Base-by-base conservation (phyloP, 257 asterid genomes). In the Solanum corneliomulleri region DNA sequence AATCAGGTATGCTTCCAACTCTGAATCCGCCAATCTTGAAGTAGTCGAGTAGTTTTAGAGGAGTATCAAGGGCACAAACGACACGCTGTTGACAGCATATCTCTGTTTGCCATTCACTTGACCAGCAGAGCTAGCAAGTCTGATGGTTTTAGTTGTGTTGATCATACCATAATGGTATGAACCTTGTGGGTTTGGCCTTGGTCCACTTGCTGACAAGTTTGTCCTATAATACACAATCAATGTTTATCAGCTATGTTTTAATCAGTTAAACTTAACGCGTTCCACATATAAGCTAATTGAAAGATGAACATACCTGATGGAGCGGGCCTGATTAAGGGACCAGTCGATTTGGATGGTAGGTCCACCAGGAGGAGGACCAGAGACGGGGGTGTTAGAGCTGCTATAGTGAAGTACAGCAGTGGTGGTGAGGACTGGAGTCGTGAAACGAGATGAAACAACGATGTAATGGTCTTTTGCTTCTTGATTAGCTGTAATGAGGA, bases 301-400 rank as follows among this genome's bases (percentile, higher is more conserved):
- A 81, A 81, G 21, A 23, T 49, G 20, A 44, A 9, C 69, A n/a
- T 84, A 91, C 93, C 93, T 91, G 56, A 97, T 91, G 35, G 99
- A 94, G 72, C 99, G 99, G 62, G 99, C 99, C 83, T 97, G 99
- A 91, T 93, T 97, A 42, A 97, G 93, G 35, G 99, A 97, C 98
- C 99, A 97, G 44, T 97, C 99, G 42, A 97, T 83, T 86, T 95
- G 94, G 27, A 90, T 92, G 90, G 99, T 97, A 0, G 99, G 99
- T 25, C 99, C 99, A 31, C 99, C 98, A 0, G 99, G 98, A 18
- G 93, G 91, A 12, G 97, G 96, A 2, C 95, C 95, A 0, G 98
- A 90, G 86, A 95, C 93, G 0, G 93, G 94, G 35, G 88, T 56
- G 33, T 89, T 92, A 5, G 98, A 93, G 93, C 89, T 86, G 33